These are phyloP conservation scores for Aspergillus awamori DNA, from an alignment of 2,329 filamentous ascomycete species.

Conservation along the genomic window DNA sequence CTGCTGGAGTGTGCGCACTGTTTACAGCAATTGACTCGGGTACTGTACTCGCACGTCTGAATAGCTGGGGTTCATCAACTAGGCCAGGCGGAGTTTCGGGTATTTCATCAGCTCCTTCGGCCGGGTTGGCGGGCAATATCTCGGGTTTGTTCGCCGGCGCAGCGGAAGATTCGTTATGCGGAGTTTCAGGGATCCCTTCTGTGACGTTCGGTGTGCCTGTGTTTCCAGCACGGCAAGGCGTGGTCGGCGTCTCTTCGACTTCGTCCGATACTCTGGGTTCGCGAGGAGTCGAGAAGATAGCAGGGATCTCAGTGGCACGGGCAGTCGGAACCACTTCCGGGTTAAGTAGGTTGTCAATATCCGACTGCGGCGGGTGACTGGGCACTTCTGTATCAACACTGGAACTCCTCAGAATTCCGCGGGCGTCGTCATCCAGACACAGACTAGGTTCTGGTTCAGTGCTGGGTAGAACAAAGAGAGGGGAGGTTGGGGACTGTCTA, in stretches of 20 bases:
- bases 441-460: neutral
- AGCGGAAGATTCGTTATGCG: neutral
- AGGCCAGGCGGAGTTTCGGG: constrained; percentile 25
- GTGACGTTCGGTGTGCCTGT: too few species aligned
- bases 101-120: constrained; percentile 20
- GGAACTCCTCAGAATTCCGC: neutral
- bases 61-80: neutral
- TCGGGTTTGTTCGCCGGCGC: neutral
- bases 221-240: neutral
- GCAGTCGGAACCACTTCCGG: neutral
- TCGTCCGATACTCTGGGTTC: constrained; percentile 23
- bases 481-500: constrained; percentile 16
- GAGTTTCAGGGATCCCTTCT: neutral
- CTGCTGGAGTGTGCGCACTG: neutral
- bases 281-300: constrained; percentile 17
- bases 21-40: constrained; percentile 12
- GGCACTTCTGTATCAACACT: neutral
- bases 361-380: neutral
- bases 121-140: neutral
- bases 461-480: constrained; percentile 23
- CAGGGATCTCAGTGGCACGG: constrained; percentile 19
- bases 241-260: constrained; percentile 2
- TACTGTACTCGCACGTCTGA: neutral
- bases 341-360: neutral
- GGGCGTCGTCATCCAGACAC: neutral